These are phyloP conservation scores for Aleurites moluccanus DNA, from an alignment of 441 rosid species.

Conservation along the genomic window DNA sequence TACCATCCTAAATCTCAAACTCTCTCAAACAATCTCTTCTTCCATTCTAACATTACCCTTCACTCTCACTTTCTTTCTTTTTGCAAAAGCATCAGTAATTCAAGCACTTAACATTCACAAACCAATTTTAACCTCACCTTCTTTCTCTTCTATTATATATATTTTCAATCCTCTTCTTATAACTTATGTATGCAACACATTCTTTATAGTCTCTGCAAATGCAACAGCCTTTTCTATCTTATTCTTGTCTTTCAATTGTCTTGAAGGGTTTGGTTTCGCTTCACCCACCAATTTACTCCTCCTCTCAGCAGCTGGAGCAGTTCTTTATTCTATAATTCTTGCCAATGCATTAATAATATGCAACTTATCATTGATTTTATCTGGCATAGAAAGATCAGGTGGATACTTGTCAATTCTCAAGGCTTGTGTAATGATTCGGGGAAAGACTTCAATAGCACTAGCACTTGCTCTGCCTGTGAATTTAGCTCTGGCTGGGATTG, in stretches of 20 bases:
- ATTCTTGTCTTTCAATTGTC: conserved; percentile 44
- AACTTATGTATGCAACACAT: conserved; percentile 50
- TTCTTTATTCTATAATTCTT: conserved; percentile 61
- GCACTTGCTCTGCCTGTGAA: conserved; percentile 59
- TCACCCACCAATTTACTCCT: conserved; percentile 32
- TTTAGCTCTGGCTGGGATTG: conserved; percentile 52
- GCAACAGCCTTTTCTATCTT: conserved; percentile 67
- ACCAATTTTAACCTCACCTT: conserved; percentile 26
- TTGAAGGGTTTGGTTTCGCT: conserved; percentile 43
- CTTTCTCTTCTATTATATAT: conserved; percentile 38
- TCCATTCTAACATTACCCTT: conserved; percentile 59
- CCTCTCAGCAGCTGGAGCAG: conserved; percentile 52
- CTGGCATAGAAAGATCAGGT: conserved; percentile 46
- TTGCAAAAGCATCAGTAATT: conserved; percentile 64
- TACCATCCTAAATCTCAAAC: conserved; percentile 55
- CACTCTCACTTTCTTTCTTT: conserved; percentile 64
- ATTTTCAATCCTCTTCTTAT: conserved; percentile 50
- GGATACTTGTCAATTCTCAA: conserved; percentile 59
- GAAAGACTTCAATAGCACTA: conserved; percentile 61
- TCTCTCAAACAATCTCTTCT: conserved; percentile 56
- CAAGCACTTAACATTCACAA: conserved; percentile 26
- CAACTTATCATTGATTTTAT: conserved; percentile 64
- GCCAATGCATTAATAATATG: conserved; percentile 63
- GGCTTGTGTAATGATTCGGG: conserved; percentile 51
- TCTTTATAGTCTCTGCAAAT: conserved; percentile 68